These are phyloP conservation scores for Aspergillus ostianus DNA, from an alignment of 495 filamentous ascomycete species.

Conservation along the genomic window DNA sequence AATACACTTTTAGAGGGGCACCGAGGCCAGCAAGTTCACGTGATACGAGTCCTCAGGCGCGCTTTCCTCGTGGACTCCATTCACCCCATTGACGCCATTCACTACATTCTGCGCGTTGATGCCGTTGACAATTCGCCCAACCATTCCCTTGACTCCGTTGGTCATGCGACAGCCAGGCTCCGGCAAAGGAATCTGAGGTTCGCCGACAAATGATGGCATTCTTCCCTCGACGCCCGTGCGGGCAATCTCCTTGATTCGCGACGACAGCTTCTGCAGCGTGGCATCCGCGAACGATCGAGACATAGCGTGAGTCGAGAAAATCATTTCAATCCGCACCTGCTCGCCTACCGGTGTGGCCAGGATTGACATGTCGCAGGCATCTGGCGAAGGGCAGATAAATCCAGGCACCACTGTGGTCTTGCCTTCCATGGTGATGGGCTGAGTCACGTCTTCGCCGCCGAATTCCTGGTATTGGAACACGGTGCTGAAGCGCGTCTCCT, in stretches of 20 bases:
- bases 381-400: conserved; percentile 16
- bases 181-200: not conserved
- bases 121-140: not conserved
- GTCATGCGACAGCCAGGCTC: not conserved
- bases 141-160: not conserved
- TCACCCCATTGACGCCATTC: not conserved
- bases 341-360: conserved; percentile 12
- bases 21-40: not conserved
- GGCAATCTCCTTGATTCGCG: conserved; percentile 13
- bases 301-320: conserved; percentile 15
- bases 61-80: not conserved
- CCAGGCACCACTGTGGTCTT: conserved; percentile 11
- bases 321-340: conserved; percentile 17
- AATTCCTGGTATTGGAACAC: conserved; percentile 36
- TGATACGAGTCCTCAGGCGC: not conserved
- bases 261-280: conserved; percentile 7
- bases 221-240: conserved; percentile 1
- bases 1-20: not conserved
- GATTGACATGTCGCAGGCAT: conserved; percentile 15
- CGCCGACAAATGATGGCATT: not conserved
- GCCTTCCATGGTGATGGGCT: conserved; percentile 14
- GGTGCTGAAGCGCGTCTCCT: conserved; percentile 30
- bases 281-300: conserved; percentile 8
- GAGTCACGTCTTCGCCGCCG: conserved; percentile 15
- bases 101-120: not conserved